Conservation (phyloP, 2,329 filamentous ascomycete genomes). For the Colletotrichum sidae region DNA sequence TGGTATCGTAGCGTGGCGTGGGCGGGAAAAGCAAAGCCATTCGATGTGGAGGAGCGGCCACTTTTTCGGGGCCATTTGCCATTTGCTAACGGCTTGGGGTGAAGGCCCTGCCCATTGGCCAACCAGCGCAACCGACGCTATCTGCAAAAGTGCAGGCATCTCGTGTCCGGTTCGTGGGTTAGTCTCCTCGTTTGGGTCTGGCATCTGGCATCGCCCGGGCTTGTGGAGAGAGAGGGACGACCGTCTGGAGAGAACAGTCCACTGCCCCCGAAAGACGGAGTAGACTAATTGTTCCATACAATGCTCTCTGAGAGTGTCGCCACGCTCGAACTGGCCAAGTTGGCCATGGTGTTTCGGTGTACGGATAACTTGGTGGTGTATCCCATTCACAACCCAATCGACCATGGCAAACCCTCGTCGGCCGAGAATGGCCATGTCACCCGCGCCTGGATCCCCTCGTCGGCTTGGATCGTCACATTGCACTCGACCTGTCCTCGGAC, state of each 20-base stretch:
- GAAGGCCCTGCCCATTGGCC: slow-evolving; percentile 30
- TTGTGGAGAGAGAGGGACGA: slow-evolving; percentile 9
- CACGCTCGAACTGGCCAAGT: too few relatives aligned
- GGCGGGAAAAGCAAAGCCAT: slow-evolving; percentile 11
- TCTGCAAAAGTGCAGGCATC: slow-evolving; percentile 7
- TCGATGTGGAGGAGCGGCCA: slow-evolving; percentile 23
- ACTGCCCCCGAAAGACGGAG: too few relatives aligned
- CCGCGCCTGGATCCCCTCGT: slow-evolving; percentile 23
- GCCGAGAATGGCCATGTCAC: slow-evolving; percentile 19
- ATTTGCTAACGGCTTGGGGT: slow-evolving; percentile 37
- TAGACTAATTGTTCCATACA: too few relatives aligned
- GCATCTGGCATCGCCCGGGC: slow-evolving; percentile 16
- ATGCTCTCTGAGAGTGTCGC: too few relatives aligned
- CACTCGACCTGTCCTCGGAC: background rate
- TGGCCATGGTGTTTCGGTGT: too few relatives aligned
- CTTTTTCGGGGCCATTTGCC: slow-evolving; percentile 35
- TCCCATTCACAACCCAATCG: too few relatives aligned
- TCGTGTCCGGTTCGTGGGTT: too few relatives aligned
- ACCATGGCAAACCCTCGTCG: background rate
- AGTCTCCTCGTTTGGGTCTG: too few relatives aligned
- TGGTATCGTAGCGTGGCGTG: too few relatives aligned
- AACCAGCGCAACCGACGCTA: slow-evolving; percentile 32
- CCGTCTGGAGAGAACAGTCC: slow-evolving; percentile 18
- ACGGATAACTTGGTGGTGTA: too few relatives aligned
- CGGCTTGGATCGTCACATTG: slow-evolving; percentile 25